phyloP scores from a whole-genome alignment of 2,329 filamentous ascomycete species.

The Penicillium sp. region DNA sequence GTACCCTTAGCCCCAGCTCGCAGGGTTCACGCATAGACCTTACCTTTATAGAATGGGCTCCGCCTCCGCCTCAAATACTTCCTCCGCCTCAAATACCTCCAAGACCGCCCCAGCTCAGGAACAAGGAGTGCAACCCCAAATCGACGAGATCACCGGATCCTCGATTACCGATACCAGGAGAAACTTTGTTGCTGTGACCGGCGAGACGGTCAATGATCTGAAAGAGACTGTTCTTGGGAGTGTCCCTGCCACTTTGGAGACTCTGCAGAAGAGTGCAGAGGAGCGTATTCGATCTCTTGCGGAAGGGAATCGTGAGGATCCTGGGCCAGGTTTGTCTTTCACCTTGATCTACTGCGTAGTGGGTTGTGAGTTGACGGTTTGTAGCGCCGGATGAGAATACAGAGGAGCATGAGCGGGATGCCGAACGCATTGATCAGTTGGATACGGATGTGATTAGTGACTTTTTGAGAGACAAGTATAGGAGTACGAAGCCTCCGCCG shows the following conservation, averaged over 20 bases:
- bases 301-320: not conserved
- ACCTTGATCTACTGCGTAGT: not conserved
- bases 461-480: constrained; percentile 30
- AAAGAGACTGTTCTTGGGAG: constrained; percentile 16
- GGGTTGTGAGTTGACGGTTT: no score
- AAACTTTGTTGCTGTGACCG: constrained; percentile 4
- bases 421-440: constrained; percentile 25
- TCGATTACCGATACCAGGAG: constrained; percentile 10
- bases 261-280: constrained; percentile 14
- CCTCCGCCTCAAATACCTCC: not conserved
- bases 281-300: constrained; percentile 2
- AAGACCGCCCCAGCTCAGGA: not conserved
- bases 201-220: constrained; percentile 3
- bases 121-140: constrained; percentile 5
- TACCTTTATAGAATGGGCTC: not conserved
- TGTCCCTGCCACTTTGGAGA: constrained; percentile 11
- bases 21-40: not conserved
- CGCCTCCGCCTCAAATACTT: not conserved
- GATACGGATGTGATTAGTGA: constrained; percentile 30
- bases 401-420: constrained; percentile 15
- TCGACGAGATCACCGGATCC: constrained; percentile 4
- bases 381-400: not conserved
- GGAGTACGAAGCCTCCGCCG: constrained; percentile 16
- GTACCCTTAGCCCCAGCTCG: not conserved
- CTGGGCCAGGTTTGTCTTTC: constrained; percentile 4